These are phyloP conservation scores for Trichoderma aggressivum DNA, from an alignment of 2,329 filamentous ascomycete genomes.

Conservation along the genomic window DNA sequence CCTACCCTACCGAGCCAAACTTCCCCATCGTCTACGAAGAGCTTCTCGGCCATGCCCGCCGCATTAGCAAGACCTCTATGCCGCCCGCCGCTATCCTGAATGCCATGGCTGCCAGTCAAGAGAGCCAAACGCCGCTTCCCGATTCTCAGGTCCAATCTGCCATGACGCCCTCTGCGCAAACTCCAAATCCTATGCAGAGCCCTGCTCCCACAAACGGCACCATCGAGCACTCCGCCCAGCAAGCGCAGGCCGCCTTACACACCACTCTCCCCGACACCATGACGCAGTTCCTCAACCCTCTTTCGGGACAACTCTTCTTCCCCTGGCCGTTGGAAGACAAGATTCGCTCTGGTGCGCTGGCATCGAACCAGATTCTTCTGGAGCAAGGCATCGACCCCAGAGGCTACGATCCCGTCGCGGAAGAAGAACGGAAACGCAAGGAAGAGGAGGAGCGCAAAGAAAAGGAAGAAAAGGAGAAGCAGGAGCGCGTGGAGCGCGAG, in stretches of 20 bases:
- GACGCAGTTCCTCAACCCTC: slow-evolving; percentile 52
- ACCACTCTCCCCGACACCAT: slow-evolving; percentile 49
- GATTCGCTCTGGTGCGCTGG: slow-evolving; percentile 66
- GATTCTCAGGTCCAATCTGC: slow-evolving; percentile 31
- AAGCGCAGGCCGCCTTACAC: slow-evolving; percentile 31
- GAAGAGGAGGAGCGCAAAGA: slow-evolving; percentile 49
- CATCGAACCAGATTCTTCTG: slow-evolving; percentile 57
- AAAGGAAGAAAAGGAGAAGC: slow-evolving; percentile 46
- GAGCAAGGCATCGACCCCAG: slow-evolving; percentile 61
- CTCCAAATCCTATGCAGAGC: slow-evolving; percentile 34
- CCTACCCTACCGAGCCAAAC: slow-evolving; percentile 49
- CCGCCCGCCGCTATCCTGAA: slow-evolving; percentile 58
- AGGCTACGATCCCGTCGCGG: slow-evolving; percentile 55
- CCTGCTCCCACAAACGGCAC: slow-evolving; percentile 35
- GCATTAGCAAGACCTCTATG: slow-evolving; percentile 76
- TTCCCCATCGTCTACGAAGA: slow-evolving; percentile 65
- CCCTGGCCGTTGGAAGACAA: slow-evolving; percentile 74
- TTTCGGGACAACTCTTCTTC: slow-evolving; percentile 59
- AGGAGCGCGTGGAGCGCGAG: slow-evolving; percentile 46
- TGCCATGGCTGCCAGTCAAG: slow-evolving; percentile 32
- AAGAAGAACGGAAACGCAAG: slow-evolving; percentile 49
- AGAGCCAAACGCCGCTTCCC: slow-evolving; percentile 31
- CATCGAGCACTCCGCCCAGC: slow-evolving; percentile 34
- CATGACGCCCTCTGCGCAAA: slow-evolving; percentile 33
- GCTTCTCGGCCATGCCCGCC: slow-evolving; percentile 72